Evolutionary conservation across 129 eudicot species (phyloP).

Genomic region (Flaveria sonorensis): DNA sequence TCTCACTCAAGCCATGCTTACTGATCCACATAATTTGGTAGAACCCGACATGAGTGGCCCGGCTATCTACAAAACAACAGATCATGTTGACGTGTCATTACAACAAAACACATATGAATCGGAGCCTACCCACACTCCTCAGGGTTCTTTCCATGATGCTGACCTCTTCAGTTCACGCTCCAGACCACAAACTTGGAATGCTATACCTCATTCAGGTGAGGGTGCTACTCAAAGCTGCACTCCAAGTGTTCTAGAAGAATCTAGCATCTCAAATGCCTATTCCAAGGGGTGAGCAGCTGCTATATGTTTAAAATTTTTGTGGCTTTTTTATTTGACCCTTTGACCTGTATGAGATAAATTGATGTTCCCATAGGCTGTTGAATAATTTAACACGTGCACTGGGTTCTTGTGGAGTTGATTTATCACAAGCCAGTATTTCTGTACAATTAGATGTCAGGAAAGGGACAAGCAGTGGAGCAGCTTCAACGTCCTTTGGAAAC

Average conservation of each 20-base stretch:
- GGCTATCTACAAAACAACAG: conserved; percentile 40
- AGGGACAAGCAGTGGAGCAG: conserved; percentile 35
- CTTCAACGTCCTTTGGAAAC: conserved; percentile 35
- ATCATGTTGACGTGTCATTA: conserved; percentile 44
- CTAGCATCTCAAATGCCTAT: conserved; percentile 56
- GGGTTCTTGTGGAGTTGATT: conserved; percentile 82
- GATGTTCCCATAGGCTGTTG: conserved; percentile 58
- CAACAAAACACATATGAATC: conserved; percentile 47
- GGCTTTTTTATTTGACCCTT: background rate
- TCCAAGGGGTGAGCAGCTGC: conserved; percentile 68
- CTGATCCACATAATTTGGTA: conserved; percentile 50
- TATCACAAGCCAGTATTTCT: conserved; percentile 78
- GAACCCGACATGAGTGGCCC: conserved; percentile 56
- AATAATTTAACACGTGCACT: conserved; percentile 54
- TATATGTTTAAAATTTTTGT: background rate
- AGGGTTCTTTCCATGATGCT: conserved; percentile 45
- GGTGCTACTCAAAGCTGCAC: conserved; percentile 43
- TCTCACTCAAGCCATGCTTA: conserved; percentile 40
- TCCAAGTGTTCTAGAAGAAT: conserved; percentile 48
- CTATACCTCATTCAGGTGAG: conserved; percentile 39
- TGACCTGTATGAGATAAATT: conserved; percentile 12
- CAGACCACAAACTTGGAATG: conserved; percentile 38
- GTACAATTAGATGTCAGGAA: conserved; percentile 78
- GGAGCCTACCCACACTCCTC: conserved; percentile 39
- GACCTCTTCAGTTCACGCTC: conserved; percentile 50